Base-by-base conservation (phyloP, 768 basidiomycete species). In the Ramaria sp. region DNA sequence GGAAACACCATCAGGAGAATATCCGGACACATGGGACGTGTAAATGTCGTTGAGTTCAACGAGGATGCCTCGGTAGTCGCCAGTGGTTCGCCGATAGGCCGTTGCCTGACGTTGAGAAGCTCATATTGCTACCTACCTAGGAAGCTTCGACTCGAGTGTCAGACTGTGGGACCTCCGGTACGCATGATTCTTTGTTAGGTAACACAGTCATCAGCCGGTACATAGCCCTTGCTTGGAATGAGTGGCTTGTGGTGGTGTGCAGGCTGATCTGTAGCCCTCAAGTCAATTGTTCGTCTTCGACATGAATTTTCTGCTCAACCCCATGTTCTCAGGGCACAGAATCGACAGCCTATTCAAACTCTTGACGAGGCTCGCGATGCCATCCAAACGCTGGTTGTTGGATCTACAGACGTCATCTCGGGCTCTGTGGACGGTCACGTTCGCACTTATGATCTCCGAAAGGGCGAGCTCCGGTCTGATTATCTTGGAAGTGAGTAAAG, bases 401-500 rank as follows among this genome's bases (percentile, higher is more conserved):
- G 78, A 12, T 66, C 78, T 22, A 79, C 82, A 22, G 80, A 78
- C 53, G 79, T 98, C 63, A 73, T 84, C 41, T 76, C 90, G 2
- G 92, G 91, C 9, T 91, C 91, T 3, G 86, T 96, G 5, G 96
- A 99, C 60, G 95, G 96, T 2, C 78, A 86, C 66, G 83, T 95
- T 45, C 82, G 96, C 19, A 91, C 90, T 9, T 97, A 98, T 70
- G 96, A 99, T 69, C 76, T 99, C 33, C 86, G 96, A 53, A 91
- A 87, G 74, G 96, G 96, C 22, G 83, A 95, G 67, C 72, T 97
- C 30, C 81, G 86, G 7, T 79, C 88, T 45, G 96, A 99, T 69
- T 92, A 83, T 65, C 79, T 98, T 62, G 95, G 95, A 7, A 81
- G 92, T 94, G 68, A 64, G 90, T 80, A 13, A 34, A 34, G 34